A percentile compares a stretch with the other conserved stretches of the same genome.
phyloP scores from a whole-genome alignment of 2,329 filamentous ascomycete species.

The Alternaria novae-zelandiae region DNA sequence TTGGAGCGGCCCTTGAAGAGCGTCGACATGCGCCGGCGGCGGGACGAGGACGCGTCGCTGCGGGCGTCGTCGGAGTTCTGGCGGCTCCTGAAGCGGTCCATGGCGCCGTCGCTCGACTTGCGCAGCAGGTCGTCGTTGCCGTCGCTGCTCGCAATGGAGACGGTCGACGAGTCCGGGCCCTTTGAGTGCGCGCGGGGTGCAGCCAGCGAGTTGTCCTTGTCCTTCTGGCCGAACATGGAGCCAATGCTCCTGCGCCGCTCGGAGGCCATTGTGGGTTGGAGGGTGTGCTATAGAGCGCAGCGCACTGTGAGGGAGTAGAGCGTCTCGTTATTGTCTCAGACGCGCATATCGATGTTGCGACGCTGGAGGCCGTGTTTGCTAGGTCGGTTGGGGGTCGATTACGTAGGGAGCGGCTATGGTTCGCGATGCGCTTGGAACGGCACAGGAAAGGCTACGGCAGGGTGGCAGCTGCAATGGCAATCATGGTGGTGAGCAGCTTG shows the following conservation, averaged over 20 bases:
- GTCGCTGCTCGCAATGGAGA: constrained; percentile 43
- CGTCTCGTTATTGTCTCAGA: background rate
- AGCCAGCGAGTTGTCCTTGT: constrained; percentile 33
- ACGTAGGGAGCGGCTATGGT: constrained; percentile 12
- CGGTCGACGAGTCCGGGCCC: constrained; percentile 38
- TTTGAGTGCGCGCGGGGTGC: constrained; percentile 33
- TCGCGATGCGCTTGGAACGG: constrained; percentile 1
- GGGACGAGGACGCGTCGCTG: constrained; percentile 49
- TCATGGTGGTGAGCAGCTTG: constrained; percentile 1
- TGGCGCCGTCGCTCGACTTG: constrained; percentile 47
- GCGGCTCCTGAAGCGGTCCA: constrained; percentile 50
- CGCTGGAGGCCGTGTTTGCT: background rate
- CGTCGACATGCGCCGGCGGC: constrained; percentile 58
- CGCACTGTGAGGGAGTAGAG: background rate
- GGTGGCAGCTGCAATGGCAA: background rate
- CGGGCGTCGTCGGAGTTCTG: constrained; percentile 48
- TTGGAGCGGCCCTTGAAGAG: constrained; percentile 58
- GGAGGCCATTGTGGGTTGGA: constrained; percentile 24
- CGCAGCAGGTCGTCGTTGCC: constrained; percentile 29
- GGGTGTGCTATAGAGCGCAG: background rate
- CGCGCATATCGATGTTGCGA: constrained; percentile 11
- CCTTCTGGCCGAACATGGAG: constrained; percentile 17
- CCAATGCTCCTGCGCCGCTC: constrained; percentile 33
- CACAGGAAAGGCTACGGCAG: background rate
- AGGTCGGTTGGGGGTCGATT: constrained; percentile 14